Percentiles rank a stretch among this genome's conserved stretches.
Conservation (phyloP, 306 rosid species). For the Quercus parvula region DNA sequence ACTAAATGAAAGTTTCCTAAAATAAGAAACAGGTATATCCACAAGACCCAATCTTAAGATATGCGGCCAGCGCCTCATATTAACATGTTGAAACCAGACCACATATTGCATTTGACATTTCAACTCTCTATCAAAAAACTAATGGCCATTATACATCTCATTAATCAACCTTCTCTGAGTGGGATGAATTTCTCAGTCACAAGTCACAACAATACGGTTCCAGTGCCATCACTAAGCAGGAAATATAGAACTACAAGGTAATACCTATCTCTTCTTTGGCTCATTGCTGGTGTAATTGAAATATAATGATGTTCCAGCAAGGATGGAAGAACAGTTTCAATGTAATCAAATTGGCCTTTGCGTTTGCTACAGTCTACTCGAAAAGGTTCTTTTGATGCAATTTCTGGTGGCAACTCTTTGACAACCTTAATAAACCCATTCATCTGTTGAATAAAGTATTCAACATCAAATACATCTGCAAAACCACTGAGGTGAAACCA, state of each 20-base stretch:
- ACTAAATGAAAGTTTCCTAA: no score
- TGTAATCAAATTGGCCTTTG: slow-evolving; percentile 83
- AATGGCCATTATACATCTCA: not conserved
- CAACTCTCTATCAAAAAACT: not conserved
- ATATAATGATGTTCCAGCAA: slow-evolving; percentile 63
- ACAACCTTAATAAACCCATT: slow-evolving; percentile 70
- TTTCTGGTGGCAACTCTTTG: slow-evolving; percentile 59
- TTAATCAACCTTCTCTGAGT: not conserved
- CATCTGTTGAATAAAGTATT: slow-evolving; percentile 71
- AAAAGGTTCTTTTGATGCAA: slow-evolving; percentile 66
- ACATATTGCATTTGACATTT: not conserved
- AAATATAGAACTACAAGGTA: not conserved
- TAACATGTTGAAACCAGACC: not conserved
- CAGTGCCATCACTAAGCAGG: not conserved
- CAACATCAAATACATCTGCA: slow-evolving; percentile 81
- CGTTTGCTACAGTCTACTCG: slow-evolving; percentile 90
- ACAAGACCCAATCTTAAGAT: slow-evolving; percentile 1
- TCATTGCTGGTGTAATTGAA: slow-evolving; percentile 86
- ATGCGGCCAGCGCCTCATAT: not conserved
- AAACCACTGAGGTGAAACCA: slow-evolving; percentile 63
- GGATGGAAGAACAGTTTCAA: slow-evolving; percentile 41
- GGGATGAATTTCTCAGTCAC: not conserved
- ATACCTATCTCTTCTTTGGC: slow-evolving; percentile 97
- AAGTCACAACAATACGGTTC: not conserved
- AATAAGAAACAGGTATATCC: not conserved